A percentile compares a stretch with the other conserved stretches of the same genome.
These are phyloP conservation scores for Hondaea fermentalgiana DNA, from an alignment of 108 stramenopile genomes.

Conservation along the genomic window DNA sequence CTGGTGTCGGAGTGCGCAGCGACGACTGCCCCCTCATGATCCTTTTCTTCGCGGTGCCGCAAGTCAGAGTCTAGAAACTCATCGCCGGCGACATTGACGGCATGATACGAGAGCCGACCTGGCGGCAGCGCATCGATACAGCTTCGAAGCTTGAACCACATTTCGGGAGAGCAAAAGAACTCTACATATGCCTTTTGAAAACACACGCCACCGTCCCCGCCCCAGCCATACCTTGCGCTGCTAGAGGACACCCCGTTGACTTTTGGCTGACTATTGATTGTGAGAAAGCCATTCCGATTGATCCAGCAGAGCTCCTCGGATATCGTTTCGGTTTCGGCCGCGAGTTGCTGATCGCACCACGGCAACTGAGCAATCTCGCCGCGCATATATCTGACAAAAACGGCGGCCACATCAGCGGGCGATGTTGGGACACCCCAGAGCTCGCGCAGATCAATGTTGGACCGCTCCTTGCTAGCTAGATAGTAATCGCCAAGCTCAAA, in stretches of 20 bases:
- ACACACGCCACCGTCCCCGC: constrained; percentile 22
- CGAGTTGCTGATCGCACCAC: constrained; percentile 28
- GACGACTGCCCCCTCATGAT: not conserved
- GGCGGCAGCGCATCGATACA: not conserved
- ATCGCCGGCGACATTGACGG: constrained; percentile 23
- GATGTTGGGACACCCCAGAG: not conserved
- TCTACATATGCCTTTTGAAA: constrained; percentile 41
- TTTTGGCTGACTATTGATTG: constrained; percentile 34
- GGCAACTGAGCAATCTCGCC: constrained; percentile 26
- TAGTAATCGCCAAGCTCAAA: constrained; percentile 44
- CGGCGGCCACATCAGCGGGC: constrained; percentile 8
- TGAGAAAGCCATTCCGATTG: constrained; percentile 30
- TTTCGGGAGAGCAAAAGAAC: constrained; percentile 32
- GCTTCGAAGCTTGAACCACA: not conserved
- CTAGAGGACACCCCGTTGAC: constrained; percentile 29
- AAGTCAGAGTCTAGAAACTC: not conserved
- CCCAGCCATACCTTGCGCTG: constrained; percentile 27
- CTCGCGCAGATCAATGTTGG: not conserved
- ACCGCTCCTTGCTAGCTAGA: constrained; percentile 21
- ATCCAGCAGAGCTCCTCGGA: not conserved
- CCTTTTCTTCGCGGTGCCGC: not conserved
- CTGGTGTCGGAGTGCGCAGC: not conserved
- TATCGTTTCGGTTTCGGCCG: constrained; percentile 22
- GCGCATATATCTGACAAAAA: constrained; percentile 26
- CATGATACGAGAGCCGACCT: constrained; percentile 23